Conservation (phyloP, 2,329 filamentous ascomycete genomes). For the Cladobotryum mycophilum region DNA sequence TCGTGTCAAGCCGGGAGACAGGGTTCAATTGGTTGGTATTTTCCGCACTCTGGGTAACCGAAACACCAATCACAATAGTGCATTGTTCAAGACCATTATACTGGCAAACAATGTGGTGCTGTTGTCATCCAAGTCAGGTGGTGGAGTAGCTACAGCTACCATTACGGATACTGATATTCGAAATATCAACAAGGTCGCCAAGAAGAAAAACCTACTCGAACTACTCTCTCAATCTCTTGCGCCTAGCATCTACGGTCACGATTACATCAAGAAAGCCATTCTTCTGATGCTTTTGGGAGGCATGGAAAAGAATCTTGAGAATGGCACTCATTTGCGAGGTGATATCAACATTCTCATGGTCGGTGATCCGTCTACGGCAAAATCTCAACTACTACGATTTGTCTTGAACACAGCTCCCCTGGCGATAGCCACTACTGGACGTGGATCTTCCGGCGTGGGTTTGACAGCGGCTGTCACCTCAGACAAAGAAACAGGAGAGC, state of each 20-base stretch:
- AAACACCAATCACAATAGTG: conserved; percentile 83
- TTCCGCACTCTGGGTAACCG: conserved; percentile 92
- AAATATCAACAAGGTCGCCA: conserved; percentile 96
- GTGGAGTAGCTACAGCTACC: conserved; percentile 81
- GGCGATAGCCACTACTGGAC: conserved; percentile 93
- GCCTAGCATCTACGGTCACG: conserved; percentile 93
- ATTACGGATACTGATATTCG: conserved; percentile 97
- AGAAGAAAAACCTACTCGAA: conserved; percentile 90
- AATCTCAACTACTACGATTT: conserved; percentile 95
- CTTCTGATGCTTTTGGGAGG: conserved; percentile 90
- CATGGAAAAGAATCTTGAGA: conserved; percentile 97
- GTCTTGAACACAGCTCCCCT: conserved; percentile 94
- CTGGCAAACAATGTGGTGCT: conserved; percentile 93
- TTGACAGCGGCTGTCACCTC: conserved; percentile 92
- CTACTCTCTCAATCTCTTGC: conserved; percentile 89
- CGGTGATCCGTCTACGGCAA: conserved; percentile 94
- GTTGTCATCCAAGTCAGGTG: conserved; percentile 91
- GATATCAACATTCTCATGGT: conserved; percentile 99
- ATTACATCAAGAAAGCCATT: conserved; percentile 97
- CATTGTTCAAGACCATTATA: conserved; percentile 89
- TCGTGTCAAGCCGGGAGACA: conserved; percentile 87
- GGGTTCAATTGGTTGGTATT: conserved; percentile 94
- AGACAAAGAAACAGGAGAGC: conserved; percentile 95
- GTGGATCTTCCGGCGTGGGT: conserved; percentile 95
- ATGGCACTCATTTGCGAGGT: conserved; percentile 93